Evolutionary conservation across 306 rosid species (phyloP), one percentile per base, ranked within the genome.

Genomic region (Dalbergia cochinchinensis): DNA sequence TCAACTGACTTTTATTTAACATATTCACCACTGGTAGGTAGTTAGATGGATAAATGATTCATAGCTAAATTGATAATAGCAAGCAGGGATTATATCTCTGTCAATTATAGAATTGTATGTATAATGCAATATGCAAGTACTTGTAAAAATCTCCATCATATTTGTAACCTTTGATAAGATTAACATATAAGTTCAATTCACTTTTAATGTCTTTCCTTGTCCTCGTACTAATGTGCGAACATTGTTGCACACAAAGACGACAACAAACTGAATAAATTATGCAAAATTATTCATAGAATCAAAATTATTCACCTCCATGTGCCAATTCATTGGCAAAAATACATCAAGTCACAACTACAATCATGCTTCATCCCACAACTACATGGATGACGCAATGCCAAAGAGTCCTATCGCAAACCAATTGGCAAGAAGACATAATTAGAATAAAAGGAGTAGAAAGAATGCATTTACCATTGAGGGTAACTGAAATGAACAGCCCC

Each of bases 401-500:
- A 1, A 42, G 48, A 34, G 5, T 34, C 39, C 39, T 34, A 34
- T 42, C 5, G 5, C 5, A 6, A 42, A 8, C 10, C 48, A 42
- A 83, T 71, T 35, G 42, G 47, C 63, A 62, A 78, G 66, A 44
- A 62, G 60, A 59, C 44, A 73, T 47, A 37, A 78, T 15, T 45
- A 67, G 44, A 69, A 80, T 19, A 79, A 69, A 50, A 44, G 67
- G 72, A 76, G 51, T 39, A 73, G 1, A 61, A 77, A 75, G 34
- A 68, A 63, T 74, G 80, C 74, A 82, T 51, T 91, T 92, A 95
- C 99, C 99, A 95, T 41, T 54, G 73, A 73, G 99, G 99, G 82
- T 95, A 95, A 71, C 87, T 96, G 81, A 98, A 95, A 76, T 93
- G 99, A 83, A 95, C 93, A 14, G 99, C 93, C 88, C 98, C 99